Base-by-base conservation (phyloP, 2,329 filamentous ascomycete genomes). In the Fusarium sulawesiense region DNA sequence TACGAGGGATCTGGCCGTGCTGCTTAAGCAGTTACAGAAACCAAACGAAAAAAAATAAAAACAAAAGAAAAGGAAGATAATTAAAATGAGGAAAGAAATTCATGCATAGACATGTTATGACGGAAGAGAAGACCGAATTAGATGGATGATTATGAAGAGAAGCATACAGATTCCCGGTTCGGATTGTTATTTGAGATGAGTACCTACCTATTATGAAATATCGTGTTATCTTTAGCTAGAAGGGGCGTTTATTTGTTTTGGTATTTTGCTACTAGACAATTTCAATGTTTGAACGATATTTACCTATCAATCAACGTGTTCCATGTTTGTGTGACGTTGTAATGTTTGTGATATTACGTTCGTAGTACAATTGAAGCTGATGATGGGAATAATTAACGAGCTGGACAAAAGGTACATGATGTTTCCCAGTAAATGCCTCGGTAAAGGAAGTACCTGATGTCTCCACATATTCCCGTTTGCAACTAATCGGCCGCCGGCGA, bases 1-100 rank as follows among this genome's bases (percentile, higher is more conserved):
- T 77, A 85, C 70, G 75, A 86, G 66, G 78, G 84, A 68, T 75
- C 78, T 27, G 76, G 84, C 63, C 64, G 76, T 7, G 84, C 83
- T 13, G 83, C 83, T 37, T 82, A 78, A 66, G 56, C 48, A 12
- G 18, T n/a, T 20, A 16, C 32, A 27, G 32, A 27, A 71, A 56
- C 66, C 6, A 29, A 37, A 44, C 8, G 18, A 47, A 21, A 37
- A 37, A 29, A 54, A 12, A 25, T 23, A 44, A 49, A 50, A 47
- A 45, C 10, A 23, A 23, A 20, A 61, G 6, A 21, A 46, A n/a
- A 48, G 66, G 21, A 76, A 71, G 54, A 64, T 44, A 58, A 59
- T 40, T 34, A 44, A 55, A 65, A 61, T 34, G 42, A 65, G 20
- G 55, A 23, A 55, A 42, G 37, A 25, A 54, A 25, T 40, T 40